phyloP scores from a whole-genome alignment of 2,329 filamentous ascomycete genomes.

The Beauveria brongniartii region DNA sequence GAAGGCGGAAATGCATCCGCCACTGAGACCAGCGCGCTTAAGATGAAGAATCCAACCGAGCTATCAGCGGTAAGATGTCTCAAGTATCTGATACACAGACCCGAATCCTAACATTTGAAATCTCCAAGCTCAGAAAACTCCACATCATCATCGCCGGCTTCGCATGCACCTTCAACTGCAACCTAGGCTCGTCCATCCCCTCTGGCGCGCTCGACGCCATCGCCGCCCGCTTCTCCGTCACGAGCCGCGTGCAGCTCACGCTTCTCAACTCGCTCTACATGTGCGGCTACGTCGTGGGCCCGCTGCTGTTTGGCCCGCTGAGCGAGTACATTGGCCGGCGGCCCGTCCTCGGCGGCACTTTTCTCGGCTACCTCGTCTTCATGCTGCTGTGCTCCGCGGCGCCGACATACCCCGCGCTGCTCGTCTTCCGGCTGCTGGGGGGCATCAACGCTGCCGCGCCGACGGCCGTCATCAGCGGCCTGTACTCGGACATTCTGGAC shows the following conservation, averaged over 20 bases:
- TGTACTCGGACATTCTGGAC: constrained; percentile 27
- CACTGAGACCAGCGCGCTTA: background rate
- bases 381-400: constrained; percentile 30
- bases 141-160: constrained; percentile 28
- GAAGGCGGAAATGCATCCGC: constrained; percentile 15
- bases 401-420: constrained; percentile 33
- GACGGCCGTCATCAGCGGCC: constrained; percentile 25
- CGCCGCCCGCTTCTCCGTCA: constrained; percentile 21
- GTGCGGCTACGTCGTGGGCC: constrained; percentile 27
- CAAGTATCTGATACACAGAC: too few relatives aligned
- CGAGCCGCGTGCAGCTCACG: constrained; percentile 20
- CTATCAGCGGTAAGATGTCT: constrained; percentile 19
- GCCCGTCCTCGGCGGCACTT: constrained; percentile 26
- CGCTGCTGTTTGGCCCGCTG: constrained; percentile 26
- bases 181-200: constrained; percentile 28
- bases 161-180: constrained; percentile 29
- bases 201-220: constrained; percentile 29
- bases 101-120: background rate
- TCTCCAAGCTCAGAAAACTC: constrained; percentile 21
- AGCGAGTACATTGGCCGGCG: constrained; percentile 28
- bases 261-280: constrained; percentile 30
- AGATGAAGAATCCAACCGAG: constrained; percentile 19
- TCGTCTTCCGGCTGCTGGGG: constrained; percentile 31
- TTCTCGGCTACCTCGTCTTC: constrained; percentile 25
- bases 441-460: constrained; percentile 27